phyloP scores from a whole-genome alignment of 208 protist species.

The Trypanosoma scelopori region DNA sequence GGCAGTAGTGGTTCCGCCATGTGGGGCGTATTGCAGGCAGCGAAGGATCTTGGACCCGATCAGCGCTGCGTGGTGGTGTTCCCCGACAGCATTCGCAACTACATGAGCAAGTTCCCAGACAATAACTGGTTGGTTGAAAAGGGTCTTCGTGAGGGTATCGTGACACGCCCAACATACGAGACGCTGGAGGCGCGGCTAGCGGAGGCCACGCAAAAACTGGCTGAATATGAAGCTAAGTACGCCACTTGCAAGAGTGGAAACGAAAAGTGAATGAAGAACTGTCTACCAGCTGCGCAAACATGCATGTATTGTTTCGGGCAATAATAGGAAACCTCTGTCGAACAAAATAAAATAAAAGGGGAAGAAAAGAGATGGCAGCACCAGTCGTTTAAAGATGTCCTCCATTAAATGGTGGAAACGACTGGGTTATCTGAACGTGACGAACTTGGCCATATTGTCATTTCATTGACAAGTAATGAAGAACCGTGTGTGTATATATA shows the following conservation, averaged over 20 bases:
- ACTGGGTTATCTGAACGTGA: neutral
- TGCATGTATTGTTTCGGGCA: neutral
- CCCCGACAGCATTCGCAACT: conserved; percentile 96
- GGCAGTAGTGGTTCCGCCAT: conserved; percentile 94
- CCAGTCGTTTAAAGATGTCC: neutral
- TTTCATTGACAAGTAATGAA: neutral
- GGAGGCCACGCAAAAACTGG: conserved; percentile 60
- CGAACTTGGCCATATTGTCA: neutral
- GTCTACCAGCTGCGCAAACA: neutral
- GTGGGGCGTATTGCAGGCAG: conserved; percentile 87
- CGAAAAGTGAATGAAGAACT: neutral
- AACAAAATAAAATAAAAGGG: too few relatives aligned
- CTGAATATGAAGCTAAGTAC: conserved; percentile 46
- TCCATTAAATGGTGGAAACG: neutral
- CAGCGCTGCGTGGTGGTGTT: conserved; percentile 95
- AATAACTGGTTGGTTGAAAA: conserved; percentile 96
- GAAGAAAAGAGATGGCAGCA: too few relatives aligned
- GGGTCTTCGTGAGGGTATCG: conserved; percentile 81
- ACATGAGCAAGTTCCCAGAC: conserved; percentile 96
- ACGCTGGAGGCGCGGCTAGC: conserved; percentile 53
- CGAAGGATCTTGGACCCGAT: conserved; percentile 86
- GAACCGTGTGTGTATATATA: neutral
- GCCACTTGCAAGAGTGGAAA: neutral
- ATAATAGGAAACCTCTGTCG: too few relatives aligned
- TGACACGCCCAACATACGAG: conserved; percentile 82